Conservation (phyloP, 2,329 filamentous ascomycete genomes). For the Epichloe coenophiala region DNA sequence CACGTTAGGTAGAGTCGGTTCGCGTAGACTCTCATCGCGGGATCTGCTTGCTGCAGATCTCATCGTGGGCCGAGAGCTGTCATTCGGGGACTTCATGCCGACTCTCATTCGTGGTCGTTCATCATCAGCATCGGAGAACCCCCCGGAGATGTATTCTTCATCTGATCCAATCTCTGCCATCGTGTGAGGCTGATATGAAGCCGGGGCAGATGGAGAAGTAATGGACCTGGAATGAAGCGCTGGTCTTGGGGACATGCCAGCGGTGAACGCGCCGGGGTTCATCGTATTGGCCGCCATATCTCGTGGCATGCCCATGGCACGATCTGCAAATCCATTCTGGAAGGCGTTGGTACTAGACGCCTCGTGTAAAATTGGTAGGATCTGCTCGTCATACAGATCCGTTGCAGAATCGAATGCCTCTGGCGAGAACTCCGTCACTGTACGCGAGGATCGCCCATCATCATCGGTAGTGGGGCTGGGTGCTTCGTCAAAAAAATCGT, state of each 20-base stretch:
- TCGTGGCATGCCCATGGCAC: conserved; percentile 45
- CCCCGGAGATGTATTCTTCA: conserved; percentile 60
- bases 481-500: conserved; percentile 69
- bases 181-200: conserved; percentile 39
- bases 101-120: conserved; percentile 39
- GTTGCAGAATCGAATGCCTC: conserved; percentile 61
- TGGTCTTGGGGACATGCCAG: conserved; percentile 38
- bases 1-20: conserved; percentile 24
- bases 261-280: conserved; percentile 46
- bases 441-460: conserved; percentile 47
- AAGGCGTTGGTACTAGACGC: conserved; percentile 71
- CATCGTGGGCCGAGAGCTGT: conserved; percentile 36
- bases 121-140: conserved; percentile 66
- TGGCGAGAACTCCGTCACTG: conserved; percentile 50
- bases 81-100: conserved; percentile 45
- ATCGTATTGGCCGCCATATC: conserved; percentile 48
- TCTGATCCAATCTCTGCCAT: conserved; percentile 54
- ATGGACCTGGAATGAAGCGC: conserved; percentile 69
- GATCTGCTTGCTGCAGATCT: conserved; percentile 19
- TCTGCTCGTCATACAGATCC: conserved; percentile 84
- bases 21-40: conserved; percentile 19
- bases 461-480: conserved; percentile 43
- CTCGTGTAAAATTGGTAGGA: conserved; percentile 77
- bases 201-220: conserved; percentile 59
- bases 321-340: conserved; percentile 77